phyloP scores from a whole-genome alignment of 371 early-diverging fungal species.

The Parasitella parasitica region DNA sequence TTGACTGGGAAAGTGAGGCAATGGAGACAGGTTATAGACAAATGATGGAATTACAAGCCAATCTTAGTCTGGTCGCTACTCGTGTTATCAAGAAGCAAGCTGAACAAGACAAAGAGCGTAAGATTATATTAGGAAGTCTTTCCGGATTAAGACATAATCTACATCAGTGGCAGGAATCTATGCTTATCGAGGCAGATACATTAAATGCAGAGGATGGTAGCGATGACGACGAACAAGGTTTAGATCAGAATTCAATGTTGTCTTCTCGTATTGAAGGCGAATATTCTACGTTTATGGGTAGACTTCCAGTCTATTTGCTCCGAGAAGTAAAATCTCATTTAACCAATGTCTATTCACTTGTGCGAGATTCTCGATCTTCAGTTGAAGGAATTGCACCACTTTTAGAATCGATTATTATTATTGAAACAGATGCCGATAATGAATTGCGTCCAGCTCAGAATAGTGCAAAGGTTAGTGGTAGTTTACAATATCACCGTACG shows the following conservation, averaged over 20 bases:
- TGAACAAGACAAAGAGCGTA: conserved; percentile 22
- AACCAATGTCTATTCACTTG: not conserved
- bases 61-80: conserved; percentile 35
- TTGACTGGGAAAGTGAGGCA: conserved; percentile 57
- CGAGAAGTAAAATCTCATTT: conserved; percentile 16
- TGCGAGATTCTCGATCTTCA: conserved; percentile 22
- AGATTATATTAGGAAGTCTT: conserved; percentile 9
- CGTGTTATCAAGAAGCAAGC: conserved; percentile 35
- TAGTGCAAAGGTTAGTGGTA: conserved; percentile 36
- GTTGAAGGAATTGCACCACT: conserved; percentile 33
- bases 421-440: conserved; percentile 43
- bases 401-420: conserved; percentile 39
- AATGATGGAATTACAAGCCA: conserved; percentile 41
- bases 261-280: not conserved
- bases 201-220: conserved; percentile 14
- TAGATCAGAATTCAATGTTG: not conserved
- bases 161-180: conserved; percentile 26
- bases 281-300: conserved; percentile 3
- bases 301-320: conserved; percentile 18
- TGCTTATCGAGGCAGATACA: conserved; percentile 15
- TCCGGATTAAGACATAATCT: conserved; percentile 13
- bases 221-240: conserved; percentile 10
- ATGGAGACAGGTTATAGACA: conserved; percentile 37
- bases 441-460: conserved; percentile 46
- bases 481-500: no score